Evolutionary conservation across 768 basidiomycete species (phyloP).

Genomic region (Suillus ampliporus): DNA sequence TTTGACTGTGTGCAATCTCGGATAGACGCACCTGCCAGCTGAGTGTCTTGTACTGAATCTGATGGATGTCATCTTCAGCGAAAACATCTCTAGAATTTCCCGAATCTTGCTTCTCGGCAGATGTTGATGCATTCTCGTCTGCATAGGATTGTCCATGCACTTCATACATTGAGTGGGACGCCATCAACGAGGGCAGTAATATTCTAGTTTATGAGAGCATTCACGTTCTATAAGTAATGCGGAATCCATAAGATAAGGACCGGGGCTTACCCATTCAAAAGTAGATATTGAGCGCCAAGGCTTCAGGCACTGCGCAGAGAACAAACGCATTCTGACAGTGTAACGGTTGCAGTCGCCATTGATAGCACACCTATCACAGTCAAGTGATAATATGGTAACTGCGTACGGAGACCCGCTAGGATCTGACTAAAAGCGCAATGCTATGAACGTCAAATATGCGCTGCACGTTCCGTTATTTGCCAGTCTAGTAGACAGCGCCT

Average conservation of each 20-base stretch:
- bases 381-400: not conserved
- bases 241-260: not conserved
- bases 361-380: not conserved
- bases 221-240: not conserved
- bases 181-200: not conserved
- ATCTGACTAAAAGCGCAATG: not conserved
- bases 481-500: not conserved
- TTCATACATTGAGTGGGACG: constrained; percentile 12
- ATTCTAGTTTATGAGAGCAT: not conserved
- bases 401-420: not conserved
- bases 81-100: constrained; percentile 44
- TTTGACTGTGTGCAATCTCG: not conserved
- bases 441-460: not conserved
- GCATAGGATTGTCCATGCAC: not conserved
- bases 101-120: constrained; percentile 3
- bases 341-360: not conserved
- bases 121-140: constrained; percentile 7
- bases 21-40: constrained; percentile 50
- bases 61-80: constrained; percentile 46
- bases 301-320: not conserved
- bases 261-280: not conserved
- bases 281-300: not conserved
- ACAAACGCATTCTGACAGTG: not conserved
- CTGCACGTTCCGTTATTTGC: not conserved
- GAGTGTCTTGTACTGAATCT: constrained; percentile 58